Evolutionary conservation across 1,284 basidiomycete genomes (phyloP).

Genomic region (Tylopilus orsonianus): DNA sequence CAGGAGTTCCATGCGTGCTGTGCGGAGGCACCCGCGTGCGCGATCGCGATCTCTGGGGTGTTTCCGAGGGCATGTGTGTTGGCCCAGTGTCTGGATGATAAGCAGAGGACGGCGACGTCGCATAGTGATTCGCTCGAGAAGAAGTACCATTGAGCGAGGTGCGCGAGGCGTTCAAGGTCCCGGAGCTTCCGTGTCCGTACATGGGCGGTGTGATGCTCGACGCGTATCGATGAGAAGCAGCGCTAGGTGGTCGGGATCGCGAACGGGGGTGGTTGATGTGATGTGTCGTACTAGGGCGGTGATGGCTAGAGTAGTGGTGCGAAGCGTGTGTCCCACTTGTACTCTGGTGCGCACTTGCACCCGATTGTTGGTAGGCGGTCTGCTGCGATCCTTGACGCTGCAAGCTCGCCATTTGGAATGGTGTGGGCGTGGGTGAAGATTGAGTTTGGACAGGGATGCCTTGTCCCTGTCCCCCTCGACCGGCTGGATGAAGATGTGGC

Average conservation of each 20-base stretch:
- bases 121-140: slow-evolving; percentile 16
- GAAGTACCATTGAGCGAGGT: slow-evolving; percentile 24
- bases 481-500: slow-evolving; percentile 17
- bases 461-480: slow-evolving; percentile 6
- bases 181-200: slow-evolving; percentile 29
- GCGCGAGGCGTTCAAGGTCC: slow-evolving; percentile 18
- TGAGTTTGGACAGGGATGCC: slow-evolving; percentile 6
- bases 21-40: slow-evolving; percentile 11
- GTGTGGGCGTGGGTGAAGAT: background rate
- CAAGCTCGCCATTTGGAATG: slow-evolving; percentile 13
- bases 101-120: slow-evolving; percentile 11
- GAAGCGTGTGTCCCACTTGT: slow-evolving; percentile 13
- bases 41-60: slow-evolving; percentile 22
- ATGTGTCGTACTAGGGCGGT: slow-evolving; percentile 16
- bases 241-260: slow-evolving; percentile 31
- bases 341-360: slow-evolving; percentile 13
- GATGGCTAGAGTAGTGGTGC: slow-evolving; percentile 8
- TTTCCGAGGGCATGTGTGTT: slow-evolving; percentile 5
- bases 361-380: slow-evolving; percentile 8
- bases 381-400: slow-evolving; percentile 23
- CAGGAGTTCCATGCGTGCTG: slow-evolving; percentile 1
- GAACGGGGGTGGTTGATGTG: slow-evolving; percentile 24
- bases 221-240: slow-evolving; percentile 33
- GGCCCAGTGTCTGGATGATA: slow-evolving; percentile 7
- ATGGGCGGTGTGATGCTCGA: slow-evolving; percentile 28